A percentile compares a stretch with the other conserved stretches of the same genome.
Evolutionary conservation across 805 yeast genomes (phyloP).

Genomic region (Metschnikowia bowlesiae): DNA sequence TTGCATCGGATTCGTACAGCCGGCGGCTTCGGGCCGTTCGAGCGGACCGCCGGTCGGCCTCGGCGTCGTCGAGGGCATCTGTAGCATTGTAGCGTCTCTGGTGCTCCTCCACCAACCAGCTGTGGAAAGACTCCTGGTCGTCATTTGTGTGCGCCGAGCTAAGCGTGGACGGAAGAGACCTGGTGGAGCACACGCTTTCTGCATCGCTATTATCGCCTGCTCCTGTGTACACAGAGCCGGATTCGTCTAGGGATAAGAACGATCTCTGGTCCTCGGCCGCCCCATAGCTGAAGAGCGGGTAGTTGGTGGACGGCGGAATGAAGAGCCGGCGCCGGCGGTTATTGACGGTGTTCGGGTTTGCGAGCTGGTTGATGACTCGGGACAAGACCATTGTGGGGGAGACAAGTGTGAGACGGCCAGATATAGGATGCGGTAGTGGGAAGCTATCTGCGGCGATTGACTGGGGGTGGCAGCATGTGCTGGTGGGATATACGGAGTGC

Average conservation of each 20-base stretch:
- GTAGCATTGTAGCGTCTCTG: conserved; percentile 32
- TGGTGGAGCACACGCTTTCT: conserved; percentile 38
- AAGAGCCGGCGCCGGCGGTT: conserved; percentile 37
- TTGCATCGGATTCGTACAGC: conserved; percentile 4
- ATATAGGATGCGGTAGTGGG: no score
- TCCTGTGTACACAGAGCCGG: conserved; percentile 26
- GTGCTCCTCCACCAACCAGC: conserved; percentile 42
- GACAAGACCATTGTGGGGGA: conserved; percentile 35
- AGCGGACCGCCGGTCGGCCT: conserved; percentile 2
- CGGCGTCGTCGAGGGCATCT: conserved; percentile 13
- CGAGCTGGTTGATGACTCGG: conserved; percentile 35
- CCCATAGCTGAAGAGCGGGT: conserved; percentile 40
- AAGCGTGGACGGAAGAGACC: conserved; percentile 40
- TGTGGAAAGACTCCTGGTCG: conserved; percentile 38
- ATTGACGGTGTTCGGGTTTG: conserved; percentile 33
- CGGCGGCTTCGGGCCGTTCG: conserved; percentile 2
- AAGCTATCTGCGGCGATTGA: no score
- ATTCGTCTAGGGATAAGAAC: conserved; percentile 37
- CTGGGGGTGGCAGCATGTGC: no score
- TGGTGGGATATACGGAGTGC: no score
- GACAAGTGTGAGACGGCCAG: no score
- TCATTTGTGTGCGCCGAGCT: conserved; percentile 32
- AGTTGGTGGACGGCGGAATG: conserved; percentile 43
- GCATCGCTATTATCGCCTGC: conserved; percentile 28
- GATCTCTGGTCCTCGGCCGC: conserved; percentile 43